Percentiles rank a stretch among this genome's conserved stretches.
These are phyloP conservation scores for Lachancea kluyveri DNA, from an alignment of 805 yeast species.

Conservation along the genomic window DNA sequence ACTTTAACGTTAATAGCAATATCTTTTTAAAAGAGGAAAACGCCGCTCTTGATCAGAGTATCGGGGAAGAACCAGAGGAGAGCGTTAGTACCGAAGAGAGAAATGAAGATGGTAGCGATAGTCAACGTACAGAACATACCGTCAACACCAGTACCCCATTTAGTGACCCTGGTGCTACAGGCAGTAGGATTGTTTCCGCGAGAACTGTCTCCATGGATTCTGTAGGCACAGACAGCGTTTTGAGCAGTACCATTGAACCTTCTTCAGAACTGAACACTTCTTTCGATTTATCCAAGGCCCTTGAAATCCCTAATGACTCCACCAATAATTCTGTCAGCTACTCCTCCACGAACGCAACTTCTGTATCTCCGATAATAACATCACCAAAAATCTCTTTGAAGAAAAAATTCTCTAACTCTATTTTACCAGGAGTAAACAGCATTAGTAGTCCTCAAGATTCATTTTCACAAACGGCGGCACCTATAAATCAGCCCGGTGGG, in stretches of 20 bases:
- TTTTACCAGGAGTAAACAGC: slow-evolving; percentile 7
- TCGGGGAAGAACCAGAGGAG: slow-evolving; percentile 4
- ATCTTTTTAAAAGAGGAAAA: too few species aligned
- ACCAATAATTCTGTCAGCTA: slow-evolving; percentile 3
- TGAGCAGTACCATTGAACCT: slow-evolving; percentile 4
- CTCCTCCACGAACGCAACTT: background rate
- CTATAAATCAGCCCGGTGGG: background rate
- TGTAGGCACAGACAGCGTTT: slow-evolving; percentile 2
- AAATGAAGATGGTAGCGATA: background rate
- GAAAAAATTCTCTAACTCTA: slow-evolving; percentile 17
- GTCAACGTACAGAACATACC: background rate
- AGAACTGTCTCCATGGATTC: slow-evolving; percentile 2
- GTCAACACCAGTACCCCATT: too few species aligned
- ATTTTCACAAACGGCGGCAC: too few species aligned
- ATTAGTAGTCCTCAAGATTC: too few species aligned
- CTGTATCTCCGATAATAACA: slow-evolving; percentile 4
- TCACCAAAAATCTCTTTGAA: slow-evolving; percentile 19
- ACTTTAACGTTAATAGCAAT: slow-evolving; percentile 5
- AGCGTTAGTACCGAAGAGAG: slow-evolving; percentile 1
- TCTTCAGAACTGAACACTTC: slow-evolving; percentile 13
- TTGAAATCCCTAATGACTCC: slow-evolving; percentile 19
- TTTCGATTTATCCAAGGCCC: slow-evolving; percentile 27
- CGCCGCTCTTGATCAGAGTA: slow-evolving; percentile 3
- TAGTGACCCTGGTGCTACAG: background rate
- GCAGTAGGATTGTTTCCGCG: too few species aligned